Base-by-base conservation (phyloP, 441 rosid genomes). In the Gossypium lobatum region DNA sequence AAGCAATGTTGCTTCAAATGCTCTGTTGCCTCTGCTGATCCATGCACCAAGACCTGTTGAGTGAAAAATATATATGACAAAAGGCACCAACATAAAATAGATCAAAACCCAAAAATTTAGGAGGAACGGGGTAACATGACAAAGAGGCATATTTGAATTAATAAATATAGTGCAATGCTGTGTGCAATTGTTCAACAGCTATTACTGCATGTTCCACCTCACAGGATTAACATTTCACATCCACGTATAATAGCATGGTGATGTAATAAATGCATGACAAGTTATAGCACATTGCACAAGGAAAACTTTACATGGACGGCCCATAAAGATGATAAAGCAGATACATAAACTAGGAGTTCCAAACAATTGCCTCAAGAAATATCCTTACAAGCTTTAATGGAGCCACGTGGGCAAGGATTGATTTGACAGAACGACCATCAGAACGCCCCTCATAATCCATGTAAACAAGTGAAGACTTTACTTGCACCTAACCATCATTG, bases 361-460 rank as follows among this genome's bases (percentile, higher is more conserved):
- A 58, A 2, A 46, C 10, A 52, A 53, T 71, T 25, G 14, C 57
- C 48, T 37, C 57, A 78, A 64, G 77, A 71, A 20, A 57, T 25
- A 53, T 64, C 21, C 96, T 76, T 91, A 95, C 99, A 71, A 95
- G 97, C 82, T 95, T 95, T 58, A 93, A 82, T 75, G 99, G 98
- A 62, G 97, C 86, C 68, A 90, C 99, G 77, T 91, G 98, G 18
- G 96, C 87, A 74, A 95, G 93, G 81, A 88, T 91, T 71, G 97
- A 88, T 81, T 93, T 95, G 83, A 93, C 87, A 52, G 99, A 94
- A 50, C 97, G 92, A 70, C 96, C 94, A 79, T 95, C 98, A 75
- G 98, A 89, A 13, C 97, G 95, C 61, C 99, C 99, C 80, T 95
- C 99, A 25, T 84, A 93, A 72, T 95, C 99, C 81, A 90, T 86